Base-by-base conservation (phyloP, 495 filamentous ascomycete species). In the Astrothelium macrocarpum region DNA sequence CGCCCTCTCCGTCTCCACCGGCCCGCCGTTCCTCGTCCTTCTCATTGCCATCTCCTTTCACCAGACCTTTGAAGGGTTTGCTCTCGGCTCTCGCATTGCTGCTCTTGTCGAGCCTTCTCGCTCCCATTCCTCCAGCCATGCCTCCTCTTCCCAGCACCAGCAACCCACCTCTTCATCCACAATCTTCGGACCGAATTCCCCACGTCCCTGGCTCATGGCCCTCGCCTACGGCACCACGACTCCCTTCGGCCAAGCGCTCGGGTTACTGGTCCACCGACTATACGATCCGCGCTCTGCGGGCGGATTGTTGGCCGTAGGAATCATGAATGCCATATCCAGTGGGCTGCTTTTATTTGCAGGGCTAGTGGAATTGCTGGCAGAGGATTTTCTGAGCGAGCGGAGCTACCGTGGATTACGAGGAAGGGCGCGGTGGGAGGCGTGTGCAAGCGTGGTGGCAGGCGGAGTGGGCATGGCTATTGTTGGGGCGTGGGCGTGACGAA, bases 151-250 rank as follows among this genome's bases (percentile, higher is more conserved):
- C 43, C 43, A 49, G 3, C 10, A 49, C 43, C 43, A 4, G 43
- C 43, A 18, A 7, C 16, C 49, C 49, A 26, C 12, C n/a, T 11
- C 25, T 25, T 9, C 2, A n/a, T 16, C 20, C 45, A 28, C 39
- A 1, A 28, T 43, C 29, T 63, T 63, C 61, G 9, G 4, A 9
- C 14, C 78, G 66, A 58, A 75, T 70, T 74, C 82, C 5, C 67
- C 81, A 72, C 78, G 82, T 59, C 93, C 93, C 12, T 96, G 91
- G 91, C 80, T 96, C n/a, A 97, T 97, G 93, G 89, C 87, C 3
- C 78, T 94, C 9, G 90, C 93, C 2, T 97, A 95, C 69, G 93
- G 93, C 28, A 84, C 86, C 46, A 97, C 93, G 2, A 96, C 93
- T 1, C 93, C 93, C 1, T 76, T 95, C 42, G 93, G 93, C 14